phyloP scores from a whole-genome alignment of 2,329 filamentous ascomycete species.

The Neodidymelliopsis sp. region DNA sequence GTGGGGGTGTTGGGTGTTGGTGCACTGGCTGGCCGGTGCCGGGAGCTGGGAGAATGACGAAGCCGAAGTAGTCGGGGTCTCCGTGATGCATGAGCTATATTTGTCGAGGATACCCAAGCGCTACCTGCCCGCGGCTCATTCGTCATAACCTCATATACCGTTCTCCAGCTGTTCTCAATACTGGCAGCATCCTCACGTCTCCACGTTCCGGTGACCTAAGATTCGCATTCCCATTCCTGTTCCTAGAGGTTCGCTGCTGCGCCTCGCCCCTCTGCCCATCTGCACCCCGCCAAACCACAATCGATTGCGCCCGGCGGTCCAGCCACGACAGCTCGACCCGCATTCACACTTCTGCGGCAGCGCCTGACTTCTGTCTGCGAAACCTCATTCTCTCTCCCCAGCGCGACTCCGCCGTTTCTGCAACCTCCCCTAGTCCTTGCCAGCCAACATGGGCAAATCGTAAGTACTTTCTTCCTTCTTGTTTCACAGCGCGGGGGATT shows the following conservation, averaged over 20 bases:
- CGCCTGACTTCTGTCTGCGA: slow-evolving; percentile 26
- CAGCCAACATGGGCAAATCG: slow-evolving; percentile 51
- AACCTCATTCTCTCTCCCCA: slow-evolving; percentile 12
- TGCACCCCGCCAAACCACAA: slow-evolving; percentile 22
- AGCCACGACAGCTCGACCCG: slow-evolving; percentile 21
- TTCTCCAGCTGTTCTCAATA: slow-evolving; percentile 3
- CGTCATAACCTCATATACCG: slow-evolving; percentile 14
- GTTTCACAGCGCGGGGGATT: slow-evolving; percentile 18
- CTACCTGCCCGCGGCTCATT: slow-evolving; percentile 8
- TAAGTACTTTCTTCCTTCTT: slow-evolving; percentile 42
- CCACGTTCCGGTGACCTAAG: slow-evolving; percentile 7
- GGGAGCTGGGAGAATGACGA: slow-evolving; percentile 6
- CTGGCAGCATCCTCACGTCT: slow-evolving; percentile 8
- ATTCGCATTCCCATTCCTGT: slow-evolving; percentile 7
- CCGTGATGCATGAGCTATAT: slow-evolving; percentile 15
- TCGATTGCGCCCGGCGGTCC: slow-evolving; percentile 26
- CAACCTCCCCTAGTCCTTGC: slow-evolving; percentile 14
- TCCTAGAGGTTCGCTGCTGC: slow-evolving; percentile 20
- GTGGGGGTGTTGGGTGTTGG: slow-evolving; percentile 5
- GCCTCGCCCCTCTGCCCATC: slow-evolving; percentile 14
- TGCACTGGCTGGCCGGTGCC: slow-evolving; percentile 2
- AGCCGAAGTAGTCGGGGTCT: slow-evolving; percentile 8
- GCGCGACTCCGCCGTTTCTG: slow-evolving; percentile 1
- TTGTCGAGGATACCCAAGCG: slow-evolving; percentile 10
- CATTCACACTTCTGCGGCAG: slow-evolving; percentile 24